Evolutionary conservation across 140 eudicot species (phyloP).

Genomic region (Senecio squalidus): DNA sequence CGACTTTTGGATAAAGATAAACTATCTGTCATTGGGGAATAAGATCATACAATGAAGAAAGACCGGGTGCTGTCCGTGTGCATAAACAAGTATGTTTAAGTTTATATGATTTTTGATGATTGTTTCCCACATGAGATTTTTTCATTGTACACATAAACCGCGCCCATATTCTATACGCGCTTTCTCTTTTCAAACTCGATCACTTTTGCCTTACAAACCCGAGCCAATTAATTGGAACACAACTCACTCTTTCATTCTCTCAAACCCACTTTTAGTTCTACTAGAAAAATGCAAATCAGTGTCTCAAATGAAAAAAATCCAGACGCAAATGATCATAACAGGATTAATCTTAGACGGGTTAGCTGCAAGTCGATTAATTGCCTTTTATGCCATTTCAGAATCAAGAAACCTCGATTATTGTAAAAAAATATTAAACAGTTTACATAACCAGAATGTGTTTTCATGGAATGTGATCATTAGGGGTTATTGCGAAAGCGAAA

Average conservation of each 20-base stretch:
- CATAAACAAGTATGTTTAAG: not conserved
- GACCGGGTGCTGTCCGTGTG: not conserved
- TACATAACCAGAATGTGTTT: conserved; percentile 39
- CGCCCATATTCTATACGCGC: not conserved
- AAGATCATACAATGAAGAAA: too few species aligned
- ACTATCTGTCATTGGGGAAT: too few species aligned
- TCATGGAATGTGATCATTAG: conserved; percentile 61
- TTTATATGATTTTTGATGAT: conserved; percentile 6
- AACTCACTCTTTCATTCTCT: conserved; percentile 48
- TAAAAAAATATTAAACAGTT: conserved; percentile 22
- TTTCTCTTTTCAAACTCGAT: conserved; percentile 21
- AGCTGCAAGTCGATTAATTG: conserved; percentile 64
- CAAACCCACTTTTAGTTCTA: conserved; percentile 47
- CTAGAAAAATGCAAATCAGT: conserved; percentile 60
- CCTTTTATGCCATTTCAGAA: conserved; percentile 60
- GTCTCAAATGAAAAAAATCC: conserved; percentile 48
- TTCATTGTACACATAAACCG: not conserved
- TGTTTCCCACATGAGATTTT: not conserved
- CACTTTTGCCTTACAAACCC: conserved; percentile 15
- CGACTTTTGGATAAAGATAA: not conserved
- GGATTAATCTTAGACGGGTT: conserved; percentile 51
- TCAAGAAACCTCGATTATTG: conserved; percentile 36
- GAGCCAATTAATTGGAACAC: conserved; percentile 62
- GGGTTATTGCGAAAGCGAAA: conserved; percentile 25
- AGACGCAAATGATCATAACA: conserved; percentile 49